Evolutionary conservation across 78 protist genomes (phyloP), one percentile per base, ranked within the genome.

Genomic region (Bigelowiella natans): DNA sequence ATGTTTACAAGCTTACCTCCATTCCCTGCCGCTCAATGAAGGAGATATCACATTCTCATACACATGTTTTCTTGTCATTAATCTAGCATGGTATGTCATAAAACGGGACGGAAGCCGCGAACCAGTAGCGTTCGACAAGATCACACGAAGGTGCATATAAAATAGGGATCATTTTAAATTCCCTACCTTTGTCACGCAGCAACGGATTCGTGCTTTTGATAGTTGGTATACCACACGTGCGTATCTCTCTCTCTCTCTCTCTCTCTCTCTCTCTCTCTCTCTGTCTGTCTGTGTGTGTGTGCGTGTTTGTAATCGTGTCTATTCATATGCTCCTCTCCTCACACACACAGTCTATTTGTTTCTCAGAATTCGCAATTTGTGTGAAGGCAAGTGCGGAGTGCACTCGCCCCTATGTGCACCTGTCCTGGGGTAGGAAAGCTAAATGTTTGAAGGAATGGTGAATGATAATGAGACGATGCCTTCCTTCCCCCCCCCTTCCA

Each of bases 111-210:
- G 94, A 11, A 2, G 82, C 31, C 0, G 30, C 11, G 94, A 93
- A 88, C 88, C 87, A 11, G 94, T 93, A 0, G 31, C 37, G 83
- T 93, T 89, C 39, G 94, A 93, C 88, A 93, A 93, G 85, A 93
- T 93, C 85, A 90, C 94, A 7, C 38, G 90, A 37, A 86, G 93
- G 51, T 88, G 84, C 88, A 39, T 51, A 51, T 51, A 51, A 26
- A 51, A n/a, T n/a, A 38, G 88, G 88, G 83, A 90, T 90, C 88
- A 31, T 37, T 83, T 84, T 91, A 91, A 31, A 88, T 90, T 39
- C 85, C 88, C 83, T 85, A 91, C 88, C 37, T 30, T 0, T 18
- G 82, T 11, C 31, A 37, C 39, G 83, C 88, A 1, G 93, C 86
- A n/a, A 83, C 82, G 0, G 29, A n/a, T 11, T 1, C 18, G 29